Percentiles rank a stretch among this genome's conserved stretches.
phyloP scores from a whole-genome alignment of 1,139 yeast genomes.

The Yamadazyma friedrichii region DNA sequence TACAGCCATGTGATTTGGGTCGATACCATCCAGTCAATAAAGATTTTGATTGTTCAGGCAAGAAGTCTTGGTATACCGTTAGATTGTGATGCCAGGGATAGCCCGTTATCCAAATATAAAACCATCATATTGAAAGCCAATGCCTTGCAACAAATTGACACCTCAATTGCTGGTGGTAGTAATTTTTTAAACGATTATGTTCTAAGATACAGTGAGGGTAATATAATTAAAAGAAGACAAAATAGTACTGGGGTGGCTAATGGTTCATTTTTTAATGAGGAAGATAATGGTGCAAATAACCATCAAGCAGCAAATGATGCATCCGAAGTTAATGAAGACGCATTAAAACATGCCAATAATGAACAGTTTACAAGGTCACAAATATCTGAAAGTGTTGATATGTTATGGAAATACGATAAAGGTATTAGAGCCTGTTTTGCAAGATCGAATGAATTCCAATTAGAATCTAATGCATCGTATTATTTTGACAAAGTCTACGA shows the following conservation, averaged over 20 bases:
- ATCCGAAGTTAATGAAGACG: conserved; percentile 6
- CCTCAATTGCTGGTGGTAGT: conserved; percentile 68
- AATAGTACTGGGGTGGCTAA: conserved; percentile 57
- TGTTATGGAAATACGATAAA: conserved; percentile 65
- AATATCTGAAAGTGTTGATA: conserved; percentile 66
- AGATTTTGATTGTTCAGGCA: conserved; percentile 72
- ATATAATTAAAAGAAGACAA: conserved; percentile 46
- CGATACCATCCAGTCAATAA: conserved; percentile 88
- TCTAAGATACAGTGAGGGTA: conserved; percentile 56
- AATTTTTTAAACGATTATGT: conserved; percentile 65
- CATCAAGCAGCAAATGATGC: background rate
- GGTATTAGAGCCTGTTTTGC: conserved; percentile 65
- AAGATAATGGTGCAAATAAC: background rate
- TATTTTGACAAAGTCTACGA: conserved; percentile 68
- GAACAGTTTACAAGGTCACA: conserved; percentile 26
- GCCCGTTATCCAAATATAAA: conserved; percentile 46
- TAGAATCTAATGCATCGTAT: conserved; percentile 77
- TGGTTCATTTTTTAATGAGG: conserved; percentile 39
- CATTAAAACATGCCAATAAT: conserved; percentile 9
- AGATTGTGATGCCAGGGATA: conserved; percentile 53
- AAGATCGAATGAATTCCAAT: conserved; percentile 73
- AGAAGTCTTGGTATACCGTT: conserved; percentile 57
- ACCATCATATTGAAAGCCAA: conserved; percentile 54
- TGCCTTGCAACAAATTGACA: conserved; percentile 61
- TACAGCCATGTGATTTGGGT: conserved; percentile 94